Percentiles rank a stretch among this genome's conserved stretches.
Evolutionary conservation across 2,329 filamentous ascomycete species (phyloP).

Genomic region (Aspergillus neoniger): DNA sequence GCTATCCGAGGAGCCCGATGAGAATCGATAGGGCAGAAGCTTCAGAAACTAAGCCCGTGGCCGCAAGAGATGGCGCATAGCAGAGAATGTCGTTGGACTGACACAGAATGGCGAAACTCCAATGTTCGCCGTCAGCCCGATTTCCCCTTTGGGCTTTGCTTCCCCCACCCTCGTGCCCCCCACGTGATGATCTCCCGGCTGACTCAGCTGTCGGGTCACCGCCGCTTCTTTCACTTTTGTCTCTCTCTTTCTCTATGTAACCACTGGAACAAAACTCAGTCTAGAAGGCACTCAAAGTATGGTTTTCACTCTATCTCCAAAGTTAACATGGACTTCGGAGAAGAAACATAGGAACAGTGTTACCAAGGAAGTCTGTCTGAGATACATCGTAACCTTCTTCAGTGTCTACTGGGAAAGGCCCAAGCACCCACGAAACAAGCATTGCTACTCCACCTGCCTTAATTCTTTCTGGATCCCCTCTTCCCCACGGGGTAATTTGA

Average conservation of each 20-base stretch:
- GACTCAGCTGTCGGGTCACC: constrained; percentile 8
- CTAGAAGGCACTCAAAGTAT: too few species aligned
- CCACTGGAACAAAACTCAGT: too few species aligned
- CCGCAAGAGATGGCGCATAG: constrained; percentile 9
- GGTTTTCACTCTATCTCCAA: too few species aligned
- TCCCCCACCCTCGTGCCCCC: constrained; percentile 11
- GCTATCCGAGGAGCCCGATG: constrained; percentile 2
- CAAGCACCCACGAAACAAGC: neutral
- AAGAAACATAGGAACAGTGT: too few species aligned
- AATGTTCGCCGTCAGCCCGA: constrained; percentile 26
- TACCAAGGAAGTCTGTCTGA: too few species aligned
- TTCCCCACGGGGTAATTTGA: constrained; percentile 8
- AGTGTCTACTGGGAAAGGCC: neutral
- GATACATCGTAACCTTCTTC: too few species aligned
- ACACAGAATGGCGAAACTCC: constrained; percentile 15
- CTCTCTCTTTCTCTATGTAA: neutral
- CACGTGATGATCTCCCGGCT: constrained; percentile 19
- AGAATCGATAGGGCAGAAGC: constrained; percentile 12
- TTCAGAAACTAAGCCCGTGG: constrained; percentile 11
- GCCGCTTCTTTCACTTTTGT: neutral
- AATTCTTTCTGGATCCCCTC: neutral
- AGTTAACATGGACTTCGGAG: too few species aligned
- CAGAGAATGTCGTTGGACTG: constrained; percentile 12
- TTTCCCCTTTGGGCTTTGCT: constrained; percentile 22
- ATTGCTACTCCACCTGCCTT: constrained; percentile 5